These are phyloP conservation scores for Actinomortierella wolfii DNA, from an alignment of 371 early-diverging fungal genomes.

Conservation along the genomic window DNA sequence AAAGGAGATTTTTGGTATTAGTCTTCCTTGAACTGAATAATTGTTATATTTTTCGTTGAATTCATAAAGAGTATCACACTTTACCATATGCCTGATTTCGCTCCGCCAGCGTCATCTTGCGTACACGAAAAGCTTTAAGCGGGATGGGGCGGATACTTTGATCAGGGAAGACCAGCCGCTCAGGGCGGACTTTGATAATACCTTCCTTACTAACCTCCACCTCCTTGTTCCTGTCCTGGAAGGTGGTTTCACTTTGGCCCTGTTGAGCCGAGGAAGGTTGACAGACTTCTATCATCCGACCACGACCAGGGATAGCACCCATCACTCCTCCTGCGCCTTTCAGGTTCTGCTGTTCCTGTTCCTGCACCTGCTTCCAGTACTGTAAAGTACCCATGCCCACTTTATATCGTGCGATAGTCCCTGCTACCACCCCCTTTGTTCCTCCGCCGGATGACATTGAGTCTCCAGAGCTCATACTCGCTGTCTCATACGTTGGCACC, in stretches of 20 bases:
- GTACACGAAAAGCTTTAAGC: slow-evolving; percentile 24
- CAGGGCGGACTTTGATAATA: slow-evolving; percentile 6
- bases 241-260: too few relatives aligned
- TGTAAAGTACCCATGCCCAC: too few relatives aligned
- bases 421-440: not conserved
- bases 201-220: too few relatives aligned
- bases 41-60: too few relatives aligned
- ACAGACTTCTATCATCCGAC: slow-evolving; percentile 1
- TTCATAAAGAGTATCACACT: too few relatives aligned
- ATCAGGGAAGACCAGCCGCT: slow-evolving; percentile 29
- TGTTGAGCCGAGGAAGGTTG: too few relatives aligned
- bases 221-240: too few relatives aligned
- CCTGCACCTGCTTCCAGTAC: not conserved
- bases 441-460: slow-evolving; percentile 5
- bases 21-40: not conserved
- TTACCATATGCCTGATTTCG: slow-evolving; percentile 19
- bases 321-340: slow-evolving; percentile 10
- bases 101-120: slow-evolving; percentile 29
- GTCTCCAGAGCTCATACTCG: not conserved
- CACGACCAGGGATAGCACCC: slow-evolving; percentile 20
- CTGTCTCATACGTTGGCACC: not conserved
- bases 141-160: slow-evolving; percentile 35
- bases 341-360: slow-evolving; percentile 4
- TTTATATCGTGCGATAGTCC: too few relatives aligned
- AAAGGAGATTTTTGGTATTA: not conserved